Percentiles rank a stretch among this genome's conserved stretches.
phyloP scores from a whole-genome alignment of 2,329 filamentous ascomycete genomes.

The Periconia sp. region DNA sequence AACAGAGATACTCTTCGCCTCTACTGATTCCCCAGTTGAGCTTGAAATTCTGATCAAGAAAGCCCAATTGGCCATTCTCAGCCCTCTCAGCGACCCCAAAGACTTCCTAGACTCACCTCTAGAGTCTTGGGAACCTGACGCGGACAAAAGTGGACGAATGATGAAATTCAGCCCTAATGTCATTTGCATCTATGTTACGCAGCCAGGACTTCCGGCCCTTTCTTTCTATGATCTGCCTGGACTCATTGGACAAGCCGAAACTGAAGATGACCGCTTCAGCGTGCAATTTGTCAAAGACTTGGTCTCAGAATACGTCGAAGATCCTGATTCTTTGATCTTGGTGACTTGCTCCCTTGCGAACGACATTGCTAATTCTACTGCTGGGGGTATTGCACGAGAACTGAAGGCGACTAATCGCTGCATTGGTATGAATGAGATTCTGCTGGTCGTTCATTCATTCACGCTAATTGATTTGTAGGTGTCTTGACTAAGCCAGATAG shows the following conservation, averaged over 20 bases:
- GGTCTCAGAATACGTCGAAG: constrained; percentile 71
- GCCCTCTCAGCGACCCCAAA: constrained; percentile 61
- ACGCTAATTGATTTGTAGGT: constrained; percentile 55
- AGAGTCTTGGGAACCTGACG: not conserved
- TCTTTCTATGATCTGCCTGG: constrained; percentile 88
- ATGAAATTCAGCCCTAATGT: constrained; percentile 84
- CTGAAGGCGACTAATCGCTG: constrained; percentile 50
- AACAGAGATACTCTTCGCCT: constrained; percentile 64
- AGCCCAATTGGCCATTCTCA: constrained; percentile 79
- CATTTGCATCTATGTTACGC: constrained; percentile 76
- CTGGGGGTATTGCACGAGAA: constrained; percentile 61
- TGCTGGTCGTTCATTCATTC: not conserved
- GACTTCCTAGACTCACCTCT: constrained; percentile 41
- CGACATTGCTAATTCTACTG: constrained; percentile 77
- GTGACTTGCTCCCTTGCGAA: constrained; percentile 79
- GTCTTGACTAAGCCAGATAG: constrained; percentile 88
- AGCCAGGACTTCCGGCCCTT: constrained; percentile 72
- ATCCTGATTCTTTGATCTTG: constrained; percentile 75
- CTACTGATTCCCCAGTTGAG: constrained; percentile 63
- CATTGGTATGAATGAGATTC: constrained; percentile 46
- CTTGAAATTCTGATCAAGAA: constrained; percentile 73
- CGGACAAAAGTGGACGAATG: constrained; percentile 46
- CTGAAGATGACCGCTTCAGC: constrained; percentile 54
- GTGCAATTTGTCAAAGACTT: constrained; percentile 76
- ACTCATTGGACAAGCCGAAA: constrained; percentile 73